phyloP scores from a whole-genome alignment of 768 basidiomycete genomes.

The Trametes maxima region DNA sequence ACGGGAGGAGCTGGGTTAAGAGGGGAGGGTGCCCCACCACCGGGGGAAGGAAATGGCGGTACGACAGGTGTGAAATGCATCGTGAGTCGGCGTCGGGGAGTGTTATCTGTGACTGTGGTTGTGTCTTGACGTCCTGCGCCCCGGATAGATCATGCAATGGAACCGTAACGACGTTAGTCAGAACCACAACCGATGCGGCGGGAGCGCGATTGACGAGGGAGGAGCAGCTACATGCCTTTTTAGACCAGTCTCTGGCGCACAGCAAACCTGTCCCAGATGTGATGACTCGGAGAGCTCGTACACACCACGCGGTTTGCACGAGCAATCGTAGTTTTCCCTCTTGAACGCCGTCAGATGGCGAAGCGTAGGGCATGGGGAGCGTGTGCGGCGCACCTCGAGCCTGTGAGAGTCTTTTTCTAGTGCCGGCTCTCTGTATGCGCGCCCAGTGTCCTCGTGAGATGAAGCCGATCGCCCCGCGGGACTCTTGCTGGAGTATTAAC shows the following conservation, averaged over 20 bases:
- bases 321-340: background rate
- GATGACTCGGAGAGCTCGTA: constrained; percentile 11
- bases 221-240: constrained; percentile 19
- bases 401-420: background rate
- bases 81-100: background rate
- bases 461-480: no score
- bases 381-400: background rate
- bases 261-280: constrained; percentile 7
- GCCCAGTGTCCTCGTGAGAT: background rate
- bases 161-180: constrained; percentile 1
- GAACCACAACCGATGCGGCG: background rate
- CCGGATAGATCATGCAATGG: background rate
- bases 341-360: constrained; percentile 10
- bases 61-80: constrained; percentile 36
- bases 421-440: background rate
- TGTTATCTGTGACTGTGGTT: constrained; percentile 7
- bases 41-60: constrained; percentile 32
- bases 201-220: background rate
- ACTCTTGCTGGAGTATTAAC: background rate
- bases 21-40: constrained; percentile 19
- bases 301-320: constrained; percentile 5
- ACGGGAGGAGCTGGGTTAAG: constrained; percentile 29
- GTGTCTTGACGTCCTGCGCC: background rate
- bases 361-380: background rate
- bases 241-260: constrained; percentile 5